phyloP scores from a whole-genome alignment of 2,329 filamentous ascomycete genomes.

The Lecanicillium sp. region DNA sequence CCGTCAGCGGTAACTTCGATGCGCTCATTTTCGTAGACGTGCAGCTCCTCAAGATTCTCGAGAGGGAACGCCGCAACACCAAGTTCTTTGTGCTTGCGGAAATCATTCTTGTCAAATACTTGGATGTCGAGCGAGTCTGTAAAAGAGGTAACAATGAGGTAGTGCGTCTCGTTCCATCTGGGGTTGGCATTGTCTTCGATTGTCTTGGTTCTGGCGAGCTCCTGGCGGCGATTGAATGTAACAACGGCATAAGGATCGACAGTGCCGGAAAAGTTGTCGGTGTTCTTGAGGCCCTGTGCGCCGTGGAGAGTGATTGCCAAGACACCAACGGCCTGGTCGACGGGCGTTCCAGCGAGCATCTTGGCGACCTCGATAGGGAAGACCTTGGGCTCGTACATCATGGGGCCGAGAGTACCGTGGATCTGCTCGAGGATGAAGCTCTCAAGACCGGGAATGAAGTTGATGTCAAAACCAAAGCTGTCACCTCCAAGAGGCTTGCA shows the following conservation, averaged over 20 bases:
- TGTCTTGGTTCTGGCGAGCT: conserved; percentile 83
- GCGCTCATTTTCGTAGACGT: conserved; percentile 74
- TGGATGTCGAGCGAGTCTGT: conserved; percentile 80
- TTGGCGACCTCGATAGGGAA: conserved; percentile 98
- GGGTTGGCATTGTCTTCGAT: conserved; percentile 79
- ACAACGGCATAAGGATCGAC: conserved; percentile 84
- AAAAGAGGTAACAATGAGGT: conserved; percentile 87
- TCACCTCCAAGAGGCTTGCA: conserved; percentile 97
- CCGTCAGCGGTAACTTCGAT: conserved; percentile 80
- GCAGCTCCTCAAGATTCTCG: conserved; percentile 69
- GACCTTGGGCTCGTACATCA: conserved; percentile 97
- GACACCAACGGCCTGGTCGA: conserved; percentile 94
- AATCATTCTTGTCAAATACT: conserved; percentile 89
- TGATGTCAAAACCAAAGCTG: conserved; percentile 94
- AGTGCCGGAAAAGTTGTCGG: conserved; percentile 85
- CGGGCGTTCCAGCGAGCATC: conserved; percentile 87
- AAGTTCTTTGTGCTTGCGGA: conserved; percentile 92
- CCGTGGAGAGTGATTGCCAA: conserved; percentile 86
- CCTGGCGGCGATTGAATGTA: conserved; percentile 73
- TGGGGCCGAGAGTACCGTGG: conserved; percentile 83
- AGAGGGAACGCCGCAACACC: conserved; percentile 79
- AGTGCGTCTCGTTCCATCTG: conserved; percentile 93
- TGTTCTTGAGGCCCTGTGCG: conserved; percentile 87
- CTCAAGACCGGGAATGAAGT: conserved; percentile 94
- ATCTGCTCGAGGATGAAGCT: conserved; percentile 93